Evolutionary conservation across 73 alveolate species (phyloP).

Genomic region (Stentor roeselii): DNA sequence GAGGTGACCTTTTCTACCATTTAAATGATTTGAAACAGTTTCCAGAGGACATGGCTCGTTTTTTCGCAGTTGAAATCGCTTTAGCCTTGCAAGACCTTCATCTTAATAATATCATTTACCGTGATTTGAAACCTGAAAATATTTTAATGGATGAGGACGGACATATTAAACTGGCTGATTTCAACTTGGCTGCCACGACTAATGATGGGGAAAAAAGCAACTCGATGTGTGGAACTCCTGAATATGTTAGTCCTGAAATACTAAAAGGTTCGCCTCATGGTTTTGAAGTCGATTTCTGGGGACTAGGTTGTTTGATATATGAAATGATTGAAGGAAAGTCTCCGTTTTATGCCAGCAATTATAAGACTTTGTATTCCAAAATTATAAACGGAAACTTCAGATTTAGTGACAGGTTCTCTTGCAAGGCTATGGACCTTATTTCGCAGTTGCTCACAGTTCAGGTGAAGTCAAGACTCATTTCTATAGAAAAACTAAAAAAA

Average conservation of each 20-base stretch:
- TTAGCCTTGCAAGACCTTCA: constrained; percentile 29
- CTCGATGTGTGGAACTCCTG: constrained; percentile 45
- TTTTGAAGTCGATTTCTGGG: constrained; percentile 36
- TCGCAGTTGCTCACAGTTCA: too few relatives aligned
- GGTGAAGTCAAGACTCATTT: too few relatives aligned
- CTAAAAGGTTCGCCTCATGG: constrained; percentile 16
- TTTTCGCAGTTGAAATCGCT: constrained; percentile 45
- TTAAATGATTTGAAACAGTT: constrained; percentile 51
- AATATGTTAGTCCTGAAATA: constrained; percentile 40
- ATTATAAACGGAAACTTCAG: too few relatives aligned
- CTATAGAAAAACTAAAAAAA: too few relatives aligned
- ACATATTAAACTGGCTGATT: constrained; percentile 43
- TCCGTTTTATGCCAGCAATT: background rate
- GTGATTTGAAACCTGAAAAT: constrained; percentile 36
- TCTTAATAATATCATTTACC: constrained; percentile 12
- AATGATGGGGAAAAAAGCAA: background rate
- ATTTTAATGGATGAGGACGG: background rate
- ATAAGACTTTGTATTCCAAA: too few relatives aligned
- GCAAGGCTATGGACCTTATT: too few relatives aligned
- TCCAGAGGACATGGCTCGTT: constrained; percentile 58
- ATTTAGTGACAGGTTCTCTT: too few relatives aligned
- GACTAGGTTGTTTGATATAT: constrained; percentile 38
- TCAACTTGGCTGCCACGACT: constrained; percentile 34
- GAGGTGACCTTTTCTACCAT: constrained; percentile 64
- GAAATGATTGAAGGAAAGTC: constrained; percentile 17